Evolutionary conservation across 345 rosid species (phyloP).

Genomic region (Pelargonium nanum): DNA sequence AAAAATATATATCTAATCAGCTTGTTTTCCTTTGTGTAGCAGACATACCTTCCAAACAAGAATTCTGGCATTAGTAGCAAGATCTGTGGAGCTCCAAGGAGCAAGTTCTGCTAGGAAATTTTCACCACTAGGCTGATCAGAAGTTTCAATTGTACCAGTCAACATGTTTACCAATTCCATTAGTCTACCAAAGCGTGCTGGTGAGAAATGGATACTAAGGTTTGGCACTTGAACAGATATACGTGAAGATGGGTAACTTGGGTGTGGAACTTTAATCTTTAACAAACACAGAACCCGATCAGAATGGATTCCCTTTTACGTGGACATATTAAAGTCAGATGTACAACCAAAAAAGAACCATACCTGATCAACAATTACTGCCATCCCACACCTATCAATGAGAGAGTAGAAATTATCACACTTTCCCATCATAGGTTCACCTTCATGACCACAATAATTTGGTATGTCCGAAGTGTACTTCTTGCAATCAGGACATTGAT

Average conservation of each 20-base stretch:
- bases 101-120: slow-evolving; percentile 45
- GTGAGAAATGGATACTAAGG: slow-evolving; percentile 92
- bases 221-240: slow-evolving; percentile 93
- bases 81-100: slow-evolving; percentile 66
- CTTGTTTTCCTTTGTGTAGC: slow-evolving; percentile 5
- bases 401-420: slow-evolving; percentile 55
- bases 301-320: neutral
- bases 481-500: slow-evolving; percentile 44
- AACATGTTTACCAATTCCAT: slow-evolving; percentile 59
- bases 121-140: slow-evolving; percentile 57
- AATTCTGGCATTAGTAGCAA: slow-evolving; percentile 60
- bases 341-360: slow-evolving; percentile 4
- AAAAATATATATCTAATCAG: slow-evolving; percentile 15
- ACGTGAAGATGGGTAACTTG: slow-evolving; percentile 77
- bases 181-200: slow-evolving; percentile 62
- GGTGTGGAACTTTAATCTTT: slow-evolving; percentile 83
- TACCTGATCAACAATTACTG: slow-evolving; percentile 96
- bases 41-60: slow-evolving; percentile 86
- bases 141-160: slow-evolving; percentile 41
- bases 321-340: slow-evolving; percentile 1
- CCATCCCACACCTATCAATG: slow-evolving; percentile 91
- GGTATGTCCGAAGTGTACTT: slow-evolving; percentile 31
- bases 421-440: slow-evolving; percentile 29
- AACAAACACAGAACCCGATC: slow-evolving; percentile 12
- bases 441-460: slow-evolving; percentile 28